Percentiles rank a stretch among this genome's conserved stretches.
phyloP scores from a whole-genome alignment of 768 basidiomycete species.

The Hydnomerulius pinastri region DNA sequence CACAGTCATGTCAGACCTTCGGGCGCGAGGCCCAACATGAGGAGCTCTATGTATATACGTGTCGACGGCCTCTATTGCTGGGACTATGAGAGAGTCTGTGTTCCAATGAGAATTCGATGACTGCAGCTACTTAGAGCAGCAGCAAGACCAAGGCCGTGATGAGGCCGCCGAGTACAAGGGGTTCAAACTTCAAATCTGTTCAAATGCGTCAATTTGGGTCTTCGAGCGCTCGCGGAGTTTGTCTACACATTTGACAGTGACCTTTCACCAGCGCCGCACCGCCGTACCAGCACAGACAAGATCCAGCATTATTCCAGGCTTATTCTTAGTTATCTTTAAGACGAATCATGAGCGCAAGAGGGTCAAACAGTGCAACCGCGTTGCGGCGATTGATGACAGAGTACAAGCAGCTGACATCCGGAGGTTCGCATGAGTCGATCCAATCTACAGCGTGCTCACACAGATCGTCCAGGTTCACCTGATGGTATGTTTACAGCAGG shows the following conservation, averaged over 20 bases:
- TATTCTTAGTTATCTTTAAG: background rate
- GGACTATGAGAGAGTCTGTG: too few species aligned
- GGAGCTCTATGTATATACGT: too few species aligned
- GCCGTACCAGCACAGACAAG: background rate
- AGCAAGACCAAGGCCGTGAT: too few species aligned
- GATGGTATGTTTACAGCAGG: conserved; percentile 98
- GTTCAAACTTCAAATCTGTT: too few species aligned
- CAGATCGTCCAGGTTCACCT: conserved; percentile 59
- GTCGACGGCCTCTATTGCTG: background rate
- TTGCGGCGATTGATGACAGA: conserved; percentile 90
- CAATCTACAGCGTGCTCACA: conserved; percentile 1
- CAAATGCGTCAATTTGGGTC: too few species aligned
- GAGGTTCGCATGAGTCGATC: conserved; percentile 53
- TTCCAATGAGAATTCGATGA: background rate
- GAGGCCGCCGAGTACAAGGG: too few species aligned
- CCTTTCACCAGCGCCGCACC: background rate
- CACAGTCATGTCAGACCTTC: background rate
- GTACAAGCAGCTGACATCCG: conserved; percentile 82
- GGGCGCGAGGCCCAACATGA: too few species aligned
- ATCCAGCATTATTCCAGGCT: background rate
- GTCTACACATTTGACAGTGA: too few species aligned
- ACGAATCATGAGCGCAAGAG: conserved; percentile 51
- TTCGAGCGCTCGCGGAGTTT: conserved; percentile 8
- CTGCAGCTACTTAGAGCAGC: too few species aligned
- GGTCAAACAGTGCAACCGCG: conserved; percentile 65